Percentiles rank a stretch among this genome's conserved stretches.
Conservation (phyloP, 176 grass and related monocot species). For the Raddia guianensis region DNA sequence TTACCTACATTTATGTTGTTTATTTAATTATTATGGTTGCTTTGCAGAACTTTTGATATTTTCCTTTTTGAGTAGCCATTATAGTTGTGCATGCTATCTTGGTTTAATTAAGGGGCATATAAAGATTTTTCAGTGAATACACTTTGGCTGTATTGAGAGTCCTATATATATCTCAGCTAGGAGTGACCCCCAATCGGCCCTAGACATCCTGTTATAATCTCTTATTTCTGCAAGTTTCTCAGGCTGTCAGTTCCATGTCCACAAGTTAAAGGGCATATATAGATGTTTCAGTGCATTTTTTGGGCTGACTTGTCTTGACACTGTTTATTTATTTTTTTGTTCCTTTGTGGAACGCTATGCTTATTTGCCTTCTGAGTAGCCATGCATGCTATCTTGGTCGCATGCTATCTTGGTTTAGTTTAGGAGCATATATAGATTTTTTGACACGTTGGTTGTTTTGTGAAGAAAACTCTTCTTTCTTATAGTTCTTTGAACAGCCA, state of each 20-base stretch:
- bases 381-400: slow-evolving; percentile 37
- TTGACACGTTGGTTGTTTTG: slow-evolving; percentile 17
- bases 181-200: neutral
- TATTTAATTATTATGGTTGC: neutral
- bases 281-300: no score
- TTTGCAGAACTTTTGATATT: neutral
- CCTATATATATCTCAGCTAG: neutral
- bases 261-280: no score
- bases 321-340: neutral
- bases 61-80: slow-evolving; percentile 49
- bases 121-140: slow-evolving; percentile 4
- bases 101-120: slow-evolving; percentile 51
- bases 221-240: neutral
- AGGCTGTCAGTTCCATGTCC: neutral
- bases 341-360: no score
- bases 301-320: neutral
- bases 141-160: neutral
- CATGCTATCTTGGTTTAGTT: slow-evolving; percentile 49
- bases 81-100: slow-evolving; percentile 36
- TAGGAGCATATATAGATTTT: slow-evolving; percentile 29
- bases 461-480: neutral
- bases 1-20: neutral
- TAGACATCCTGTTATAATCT: neutral
- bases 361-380: slow-evolving; percentile 46
- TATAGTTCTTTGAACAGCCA: slow-evolving; percentile 15